These are phyloP conservation scores for Pseudonitzschia multistriata DNA, from an alignment of 108 stramenopile species.

Conservation along the genomic window DNA sequence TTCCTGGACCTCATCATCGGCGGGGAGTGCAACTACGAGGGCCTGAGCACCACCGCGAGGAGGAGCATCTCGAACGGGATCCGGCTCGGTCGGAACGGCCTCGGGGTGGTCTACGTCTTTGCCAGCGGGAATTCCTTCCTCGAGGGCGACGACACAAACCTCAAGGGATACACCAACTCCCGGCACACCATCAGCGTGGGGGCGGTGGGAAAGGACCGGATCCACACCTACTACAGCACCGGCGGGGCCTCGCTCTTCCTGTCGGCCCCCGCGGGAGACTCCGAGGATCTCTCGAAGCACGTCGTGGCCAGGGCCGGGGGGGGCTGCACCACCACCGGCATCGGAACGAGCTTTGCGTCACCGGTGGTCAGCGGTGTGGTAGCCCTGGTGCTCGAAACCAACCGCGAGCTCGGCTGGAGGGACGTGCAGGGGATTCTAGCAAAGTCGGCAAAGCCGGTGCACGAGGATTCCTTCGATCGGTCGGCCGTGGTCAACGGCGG, in stretches of 20 bases:
- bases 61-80: conserved; percentile 14
- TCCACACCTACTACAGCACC: conserved; percentile 38
- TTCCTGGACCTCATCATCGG: conserved; percentile 35
- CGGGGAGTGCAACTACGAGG: conserved; percentile 25
- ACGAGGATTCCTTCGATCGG: conserved; percentile 7
- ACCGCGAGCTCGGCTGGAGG: conserved; percentile 43
- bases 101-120: conserved; percentile 46
- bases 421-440: conserved; percentile 54
- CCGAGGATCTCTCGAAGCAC: conserved; percentile 20
- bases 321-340: conserved; percentile 18
- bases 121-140: conserved; percentile 37
- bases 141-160: conserved; percentile 36
- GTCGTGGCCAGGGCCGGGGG: conserved; percentile 30
- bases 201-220: conserved; percentile 35
- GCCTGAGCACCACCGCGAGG: background rate
- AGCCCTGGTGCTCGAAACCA: conserved; percentile 49
- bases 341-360: conserved; percentile 41
- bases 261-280: conserved; percentile 47
- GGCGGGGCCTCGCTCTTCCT: conserved; percentile 42
- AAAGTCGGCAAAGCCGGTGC: conserved; percentile 19
- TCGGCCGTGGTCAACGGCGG: conserved; percentile 30
- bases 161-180: conserved; percentile 33
- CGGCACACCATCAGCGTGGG: conserved; percentile 41
- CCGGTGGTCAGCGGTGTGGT: conserved; percentile 47
- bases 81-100: conserved; percentile 41